These are phyloP conservation scores for Candida ponderosae DNA, from an alignment of 805 yeast species.

Conservation along the genomic window DNA sequence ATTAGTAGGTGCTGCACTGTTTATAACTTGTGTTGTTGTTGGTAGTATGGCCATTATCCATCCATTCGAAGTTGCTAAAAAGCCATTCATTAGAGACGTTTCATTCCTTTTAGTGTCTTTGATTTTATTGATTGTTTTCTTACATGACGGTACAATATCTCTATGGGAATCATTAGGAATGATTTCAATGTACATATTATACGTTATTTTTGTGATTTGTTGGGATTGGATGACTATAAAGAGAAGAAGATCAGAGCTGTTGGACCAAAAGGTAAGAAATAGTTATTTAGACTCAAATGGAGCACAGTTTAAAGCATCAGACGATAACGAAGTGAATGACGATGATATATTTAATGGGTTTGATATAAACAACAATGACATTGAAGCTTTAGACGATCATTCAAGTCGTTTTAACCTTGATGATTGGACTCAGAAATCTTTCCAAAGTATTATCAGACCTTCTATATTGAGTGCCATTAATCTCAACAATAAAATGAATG, in stretches of 20 bases:
- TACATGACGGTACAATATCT: slow-evolving; percentile 53
- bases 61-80: slow-evolving; percentile 52
- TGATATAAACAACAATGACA: slow-evolving; percentile 2
- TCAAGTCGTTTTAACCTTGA: slow-evolving; percentile 7
- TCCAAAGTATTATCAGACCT: slow-evolving; percentile 11
- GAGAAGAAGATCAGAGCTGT: slow-evolving; percentile 9
- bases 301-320: slow-evolving; percentile 7
- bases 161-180: slow-evolving; percentile 48
- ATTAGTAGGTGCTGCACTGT: slow-evolving; percentile 83
- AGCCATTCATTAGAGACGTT: slow-evolving; percentile 38
- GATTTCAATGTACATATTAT: slow-evolving; percentile 46
- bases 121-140: slow-evolving; percentile 38
- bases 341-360: slow-evolving; percentile 12
- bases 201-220: slow-evolving; percentile 41
- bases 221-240: slow-evolving; percentile 16
- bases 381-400: slow-evolving; percentile 11
- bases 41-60: slow-evolving; percentile 70
- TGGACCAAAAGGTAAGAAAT: slow-evolving; percentile 18
- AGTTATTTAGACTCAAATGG: slow-evolving; percentile 7
- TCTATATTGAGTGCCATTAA: slow-evolving; percentile 18
- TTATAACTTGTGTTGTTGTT: slow-evolving; percentile 74
- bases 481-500: slow-evolving; percentile 10
- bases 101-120: slow-evolving; percentile 44
- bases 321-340: slow-evolving; percentile 15
- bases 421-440: slow-evolving; percentile 12